Evolutionary conservation across 2,329 filamentous ascomycete species (phyloP).

Genomic region (Aspergillus candidus): DNA sequence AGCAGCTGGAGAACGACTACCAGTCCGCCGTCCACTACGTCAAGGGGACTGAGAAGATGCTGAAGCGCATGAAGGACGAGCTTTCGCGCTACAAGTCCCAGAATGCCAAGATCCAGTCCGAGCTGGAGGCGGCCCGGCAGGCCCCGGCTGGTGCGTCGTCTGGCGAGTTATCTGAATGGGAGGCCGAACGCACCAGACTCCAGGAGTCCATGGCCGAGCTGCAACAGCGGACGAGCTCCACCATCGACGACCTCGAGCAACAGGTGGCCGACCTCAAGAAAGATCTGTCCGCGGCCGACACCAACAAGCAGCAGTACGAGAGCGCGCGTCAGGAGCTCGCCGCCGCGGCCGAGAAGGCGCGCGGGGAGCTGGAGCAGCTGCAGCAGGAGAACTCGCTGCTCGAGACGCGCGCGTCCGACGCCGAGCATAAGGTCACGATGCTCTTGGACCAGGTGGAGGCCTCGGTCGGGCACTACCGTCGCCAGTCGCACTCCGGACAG

Average conservation of each 20-base stretch:
- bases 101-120: slow-evolving; percentile 73
- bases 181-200: slow-evolving; percentile 63
- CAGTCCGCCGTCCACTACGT: slow-evolving; percentile 97
- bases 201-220: slow-evolving; percentile 63
- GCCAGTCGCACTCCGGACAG: slow-evolving; percentile 53
- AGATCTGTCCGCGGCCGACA: slow-evolving; percentile 61
- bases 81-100: slow-evolving; percentile 85
- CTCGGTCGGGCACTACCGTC: slow-evolving; percentile 89
- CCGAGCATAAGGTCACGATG: slow-evolving; percentile 86
- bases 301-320: slow-evolving; percentile 58
- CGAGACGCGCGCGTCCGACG: slow-evolving; percentile 78
- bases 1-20: slow-evolving; percentile 93
- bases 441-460: slow-evolving; percentile 91
- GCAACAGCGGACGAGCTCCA: slow-evolving; percentile 61
- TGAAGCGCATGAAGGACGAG: slow-evolving; percentile 97
- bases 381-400: slow-evolving; percentile 75
- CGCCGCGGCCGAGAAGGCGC: slow-evolving; percentile 48
- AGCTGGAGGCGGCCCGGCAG: slow-evolving; percentile 64
- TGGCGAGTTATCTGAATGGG: slow-evolving; percentile 59
- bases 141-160: slow-evolving; percentile 38
- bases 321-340: slow-evolving; percentile 54
- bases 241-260: slow-evolving; percentile 62
- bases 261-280: slow-evolving; percentile 62
- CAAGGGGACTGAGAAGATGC: slow-evolving; percentile 97
- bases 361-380: slow-evolving; percentile 69